These are phyloP conservation scores for Lachnellula suecica DNA, from an alignment of 2,329 filamentous ascomycete species.

Conservation along the genomic window DNA sequence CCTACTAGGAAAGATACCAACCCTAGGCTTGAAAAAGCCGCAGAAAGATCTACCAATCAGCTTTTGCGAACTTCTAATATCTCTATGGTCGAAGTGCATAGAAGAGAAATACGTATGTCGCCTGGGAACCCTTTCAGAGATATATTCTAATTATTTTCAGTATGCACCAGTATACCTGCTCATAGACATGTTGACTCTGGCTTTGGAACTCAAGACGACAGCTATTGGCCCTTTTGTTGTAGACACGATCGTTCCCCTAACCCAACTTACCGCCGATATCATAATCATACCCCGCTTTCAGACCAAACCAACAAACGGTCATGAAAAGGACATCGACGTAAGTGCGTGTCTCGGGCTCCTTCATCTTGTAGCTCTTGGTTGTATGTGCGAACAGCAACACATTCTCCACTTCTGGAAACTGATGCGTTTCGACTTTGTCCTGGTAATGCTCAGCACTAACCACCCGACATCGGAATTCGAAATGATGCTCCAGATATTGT, in stretches of 20 bases:
- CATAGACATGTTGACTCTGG: constrained; percentile 62
- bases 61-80: constrained; percentile 62
- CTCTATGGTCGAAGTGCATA: constrained; percentile 67
- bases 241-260: constrained; percentile 52
- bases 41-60: constrained; percentile 55
- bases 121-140: neutral
- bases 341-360: constrained; percentile 64
- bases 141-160: constrained; percentile 33
- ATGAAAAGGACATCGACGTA: constrained; percentile 58
- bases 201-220: constrained; percentile 60
- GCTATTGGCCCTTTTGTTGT: constrained; percentile 60
- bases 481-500: constrained; percentile 63
- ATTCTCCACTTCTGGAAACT: constrained; percentile 61
- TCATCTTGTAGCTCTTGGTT: constrained; percentile 61
- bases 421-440: constrained; percentile 64
- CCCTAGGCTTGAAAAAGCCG: constrained; percentile 50
- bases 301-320: constrained; percentile 45
- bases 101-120: constrained; percentile 52
- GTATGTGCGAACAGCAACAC: constrained; percentile 39
- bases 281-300: constrained; percentile 45
- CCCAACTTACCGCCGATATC: constrained; percentile 56
- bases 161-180: constrained; percentile 65
- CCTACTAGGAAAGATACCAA: constrained; percentile 66
- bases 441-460: constrained; percentile 66
- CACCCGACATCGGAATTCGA: constrained; percentile 64